phyloP scores from a whole-genome alignment of 139 green algal species.

The Chlorella sp. region DNA sequence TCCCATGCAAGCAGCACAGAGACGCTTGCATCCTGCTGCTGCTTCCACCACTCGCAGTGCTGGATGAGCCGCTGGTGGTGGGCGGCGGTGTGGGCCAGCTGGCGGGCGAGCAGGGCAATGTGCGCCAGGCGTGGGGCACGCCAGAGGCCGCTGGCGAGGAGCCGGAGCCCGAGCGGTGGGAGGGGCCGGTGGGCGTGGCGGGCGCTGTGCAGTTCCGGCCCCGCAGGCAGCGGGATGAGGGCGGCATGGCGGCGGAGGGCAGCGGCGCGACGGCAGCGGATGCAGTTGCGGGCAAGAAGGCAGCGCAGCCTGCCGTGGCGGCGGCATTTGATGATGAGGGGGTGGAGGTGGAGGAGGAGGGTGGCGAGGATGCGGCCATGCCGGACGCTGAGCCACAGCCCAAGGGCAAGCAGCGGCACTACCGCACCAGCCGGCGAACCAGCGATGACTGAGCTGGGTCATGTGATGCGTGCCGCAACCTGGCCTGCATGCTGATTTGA shows the following conservation, averaged over 20 bases:
- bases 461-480: not conserved
- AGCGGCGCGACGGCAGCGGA: not conserved
- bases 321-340: not conserved
- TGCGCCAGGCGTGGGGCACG: not conserved
- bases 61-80: conserved; percentile 61
- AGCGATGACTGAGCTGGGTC: not conserved
- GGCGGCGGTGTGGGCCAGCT: conserved; percentile 52
- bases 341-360: not conserved
- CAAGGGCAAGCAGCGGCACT: conserved; percentile 3
- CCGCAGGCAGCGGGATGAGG: not conserved
- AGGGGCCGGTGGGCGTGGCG: conserved; percentile 13
- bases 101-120: not conserved
- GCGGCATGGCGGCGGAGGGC: too few species aligned
- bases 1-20: not conserved
- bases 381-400: not conserved
- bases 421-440: not conserved
- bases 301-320: not conserved
- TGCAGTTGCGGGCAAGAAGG: not conserved
- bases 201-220: conserved; percentile 9
- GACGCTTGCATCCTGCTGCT: not conserved
- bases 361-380: not conserved
- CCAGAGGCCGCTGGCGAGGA: not conserved
- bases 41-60: not conserved
- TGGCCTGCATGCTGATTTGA: not conserved
- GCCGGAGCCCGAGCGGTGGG: conserved; percentile 26